Evolutionary conservation across 2,329 filamentous ascomycete genomes (phyloP), one percentile per base, ranked within the genome.

Genomic region (Sclerotinia glacialis): DNA sequence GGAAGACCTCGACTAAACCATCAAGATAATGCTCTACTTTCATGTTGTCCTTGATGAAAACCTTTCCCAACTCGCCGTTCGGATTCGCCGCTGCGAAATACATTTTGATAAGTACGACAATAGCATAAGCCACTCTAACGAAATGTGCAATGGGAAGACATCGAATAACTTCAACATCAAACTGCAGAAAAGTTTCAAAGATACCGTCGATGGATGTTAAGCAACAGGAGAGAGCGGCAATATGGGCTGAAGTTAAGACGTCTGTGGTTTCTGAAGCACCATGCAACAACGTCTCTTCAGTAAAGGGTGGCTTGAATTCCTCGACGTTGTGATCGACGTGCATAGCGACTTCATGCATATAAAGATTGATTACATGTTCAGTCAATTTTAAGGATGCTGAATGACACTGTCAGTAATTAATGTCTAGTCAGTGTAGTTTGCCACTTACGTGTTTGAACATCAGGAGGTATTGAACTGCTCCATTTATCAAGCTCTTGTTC

Each of bases 31-130:
- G 80, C 70, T 86, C 83, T 21, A 84, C 79, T 68, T 87, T 86
- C 78, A 94, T 83, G 70, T 88, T 83, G 65, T 88, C 83, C 69
- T 85, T 85, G 70, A 87, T 83, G 69, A 94, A 88, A 23, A 93
- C 83, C 68, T 85, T 84, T n/a, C 86, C 87, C 1, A 93, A 82
- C 71, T 89, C 87, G 21, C 85, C 88, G 50, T 84, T 83, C 0
- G 87, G 84, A 18, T 84, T 83, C 1, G 85, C 84, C 4, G 88
- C 86, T 11, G 83, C 83, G 58, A 85, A 83, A 76, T 84, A 85
- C 78, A 87, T 82, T 71, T 86, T 86, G 76, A 86, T 85, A 9
- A 87, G 78, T 42, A 85, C 81, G 7, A 86, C 82, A 28, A 84
- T 79, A 18, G 84, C 82, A 71, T 86, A 86, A 14, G 83, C 81